Evolutionary conservation across 768 basidiomycete species (phyloP).

Genomic region (Amanita rubescens): DNA sequence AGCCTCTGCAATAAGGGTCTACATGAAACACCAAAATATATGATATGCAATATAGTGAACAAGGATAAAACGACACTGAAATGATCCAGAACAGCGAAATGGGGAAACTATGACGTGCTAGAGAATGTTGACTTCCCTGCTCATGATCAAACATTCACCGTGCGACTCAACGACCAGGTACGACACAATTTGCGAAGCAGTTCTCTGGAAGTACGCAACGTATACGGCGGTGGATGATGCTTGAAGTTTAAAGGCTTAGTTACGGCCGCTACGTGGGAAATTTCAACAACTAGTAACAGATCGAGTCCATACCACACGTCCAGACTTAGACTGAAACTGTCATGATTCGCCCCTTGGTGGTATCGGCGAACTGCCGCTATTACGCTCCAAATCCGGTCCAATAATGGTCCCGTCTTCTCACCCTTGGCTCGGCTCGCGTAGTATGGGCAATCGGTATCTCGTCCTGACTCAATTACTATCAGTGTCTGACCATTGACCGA

Average conservation of each 20-base stretch:
- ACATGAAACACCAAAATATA: not conserved
- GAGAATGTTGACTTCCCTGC: too few species aligned
- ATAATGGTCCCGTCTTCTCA: conserved; percentile 17
- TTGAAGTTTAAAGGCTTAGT: too few species aligned
- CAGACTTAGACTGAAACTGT: conserved; percentile 23
- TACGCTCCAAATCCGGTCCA: conserved; percentile 16
- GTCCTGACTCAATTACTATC: conserved; percentile 5
- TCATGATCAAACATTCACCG: too few species aligned
- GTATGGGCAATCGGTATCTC: not conserved
- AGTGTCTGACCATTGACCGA: not conserved
- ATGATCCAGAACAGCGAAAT: not conserved
- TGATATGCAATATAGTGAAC: not conserved
- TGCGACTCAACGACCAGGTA: too few species aligned
- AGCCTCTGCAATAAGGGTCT: not conserved
- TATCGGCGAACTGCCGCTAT: conserved; percentile 29
- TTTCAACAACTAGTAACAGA: too few species aligned
- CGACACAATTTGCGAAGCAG: too few species aligned
- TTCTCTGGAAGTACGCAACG: not conserved
- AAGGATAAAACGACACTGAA: not conserved
- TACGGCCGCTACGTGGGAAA: too few species aligned
- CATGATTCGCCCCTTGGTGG: conserved; percentile 29
- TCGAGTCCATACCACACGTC: too few species aligned
- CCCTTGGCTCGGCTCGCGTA: not conserved
- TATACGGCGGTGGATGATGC: not conserved
- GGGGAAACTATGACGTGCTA: too few species aligned